Evolutionary conservation across 495 filamentous ascomycete species (phyloP).

Genomic region (Penicillium roqueforti): DNA sequence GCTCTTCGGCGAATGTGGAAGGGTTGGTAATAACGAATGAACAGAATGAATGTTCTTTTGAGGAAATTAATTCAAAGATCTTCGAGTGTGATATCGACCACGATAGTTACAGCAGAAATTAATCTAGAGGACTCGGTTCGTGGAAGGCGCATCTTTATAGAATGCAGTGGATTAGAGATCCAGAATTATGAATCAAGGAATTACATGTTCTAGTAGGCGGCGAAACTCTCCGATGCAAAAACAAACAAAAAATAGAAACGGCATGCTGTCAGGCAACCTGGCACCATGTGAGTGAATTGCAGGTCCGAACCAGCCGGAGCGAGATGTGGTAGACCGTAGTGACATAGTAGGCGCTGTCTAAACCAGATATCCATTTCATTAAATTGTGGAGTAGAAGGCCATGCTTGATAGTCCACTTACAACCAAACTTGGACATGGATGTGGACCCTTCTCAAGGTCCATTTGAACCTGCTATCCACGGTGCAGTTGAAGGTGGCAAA

Average conservation of each 20-base stretch:
- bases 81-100: no score
- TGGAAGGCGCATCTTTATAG: slow-evolving; percentile 18
- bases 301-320: slow-evolving; percentile 24
- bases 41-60: no score
- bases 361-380: slow-evolving; percentile 8
- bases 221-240: slow-evolving; percentile 11
- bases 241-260: slow-evolving; percentile 1
- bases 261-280: neutral
- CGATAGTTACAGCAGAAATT: no score
- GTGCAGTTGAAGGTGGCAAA: no score
- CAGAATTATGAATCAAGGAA: slow-evolving; percentile 12
- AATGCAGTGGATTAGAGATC: no score
- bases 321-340: slow-evolving; percentile 12
- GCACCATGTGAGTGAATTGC: slow-evolving; percentile 7
- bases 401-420: slow-evolving; percentile 12
- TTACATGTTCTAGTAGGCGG: slow-evolving; percentile 4
- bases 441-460: no score
- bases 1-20: neutral
- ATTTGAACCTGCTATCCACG: no score
- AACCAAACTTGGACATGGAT: no score
- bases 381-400: slow-evolving; percentile 12
- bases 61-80: no score
- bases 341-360: slow-evolving; percentile 22
- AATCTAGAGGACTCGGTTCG: no score
- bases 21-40: slow-evolving; percentile 12